Percentiles rank a stretch among this genome's conserved stretches.
phyloP scores from a whole-genome alignment of 2,329 filamentous ascomycete species.

The Exophiala sp. region DNA sequence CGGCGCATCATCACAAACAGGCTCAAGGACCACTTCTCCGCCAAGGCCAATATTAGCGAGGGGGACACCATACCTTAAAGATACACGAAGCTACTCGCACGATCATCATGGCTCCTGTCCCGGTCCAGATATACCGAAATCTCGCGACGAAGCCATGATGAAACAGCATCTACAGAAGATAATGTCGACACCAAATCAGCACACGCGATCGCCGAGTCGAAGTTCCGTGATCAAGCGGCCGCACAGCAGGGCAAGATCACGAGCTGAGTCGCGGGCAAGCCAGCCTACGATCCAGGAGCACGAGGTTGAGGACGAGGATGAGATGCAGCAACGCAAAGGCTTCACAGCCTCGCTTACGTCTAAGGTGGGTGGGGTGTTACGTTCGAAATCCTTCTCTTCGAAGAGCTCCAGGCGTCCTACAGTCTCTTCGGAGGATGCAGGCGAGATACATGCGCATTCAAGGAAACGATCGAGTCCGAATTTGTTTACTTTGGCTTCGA shows the following conservation, averaged over 20 bases:
- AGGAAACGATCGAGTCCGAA: not conserved
- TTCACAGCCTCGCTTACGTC: slow-evolving; percentile 9
- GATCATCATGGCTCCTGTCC: slow-evolving; percentile 17
- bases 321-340: slow-evolving; percentile 10
- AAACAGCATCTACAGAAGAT: not conserved
- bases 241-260: slow-evolving; percentile 4
- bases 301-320: slow-evolving; percentile 2
- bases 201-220: not conserved
- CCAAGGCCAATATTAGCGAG: slow-evolving; percentile 15
- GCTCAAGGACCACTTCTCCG: slow-evolving; percentile 5
- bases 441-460: not conserved
- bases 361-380: slow-evolving; percentile 5
- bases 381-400: slow-evolving; percentile 7
- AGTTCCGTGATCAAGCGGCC: not conserved
- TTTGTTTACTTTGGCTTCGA: not conserved
- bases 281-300: slow-evolving; percentile 1
- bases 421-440: not conserved
- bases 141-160: slow-evolving; percentile 8
- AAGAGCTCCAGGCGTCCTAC: not conserved
- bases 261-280: not conserved
- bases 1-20: not conserved
- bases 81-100: slow-evolving; percentile 9
- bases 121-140: slow-evolving; percentile 17
- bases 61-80: not conserved
- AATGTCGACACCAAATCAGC: not conserved